Conservation (phyloP, 73 alveolate genomes). For the Tetrahymena borealis region DNA sequence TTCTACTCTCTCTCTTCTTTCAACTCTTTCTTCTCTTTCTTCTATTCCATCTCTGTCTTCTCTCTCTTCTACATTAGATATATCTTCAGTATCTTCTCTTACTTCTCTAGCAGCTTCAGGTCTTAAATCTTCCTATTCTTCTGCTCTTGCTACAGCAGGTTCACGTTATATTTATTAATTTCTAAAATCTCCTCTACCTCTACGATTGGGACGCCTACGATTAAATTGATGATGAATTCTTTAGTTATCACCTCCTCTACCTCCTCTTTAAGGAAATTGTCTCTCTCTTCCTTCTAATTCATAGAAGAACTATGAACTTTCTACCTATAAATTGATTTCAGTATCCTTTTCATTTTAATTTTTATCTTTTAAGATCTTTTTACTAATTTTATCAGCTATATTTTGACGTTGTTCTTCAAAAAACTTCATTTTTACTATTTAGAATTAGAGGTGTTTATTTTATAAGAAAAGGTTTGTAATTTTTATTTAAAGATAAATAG, state of each 20-base stretch:
- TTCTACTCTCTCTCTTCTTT: background rate
- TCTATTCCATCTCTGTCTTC: background rate
- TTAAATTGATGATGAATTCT: no score
- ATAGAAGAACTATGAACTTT: background rate
- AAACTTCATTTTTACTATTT: background rate
- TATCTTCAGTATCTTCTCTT: background rate
- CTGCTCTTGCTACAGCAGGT: background rate
- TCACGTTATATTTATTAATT: background rate
- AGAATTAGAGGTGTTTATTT: no score
- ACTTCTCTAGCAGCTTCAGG: background rate
- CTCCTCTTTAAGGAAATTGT: background rate
- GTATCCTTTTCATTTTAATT: background rate
- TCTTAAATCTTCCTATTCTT: background rate
- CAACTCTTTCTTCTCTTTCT: background rate
- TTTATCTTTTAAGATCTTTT: background rate
- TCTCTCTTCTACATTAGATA: background rate
- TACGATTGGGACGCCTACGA: no score
- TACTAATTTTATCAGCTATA: background rate
- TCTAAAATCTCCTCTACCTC: background rate
- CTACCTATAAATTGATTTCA: background rate
- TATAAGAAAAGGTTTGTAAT: no score
- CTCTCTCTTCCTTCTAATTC: background rate
- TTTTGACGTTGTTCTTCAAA: background rate
- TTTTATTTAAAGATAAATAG: no score
- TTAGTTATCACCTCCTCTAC: no score